Percentiles rank a stretch among this genome's conserved stretches.
phyloP scores from a whole-genome alignment of 176 grass and related monocot species.

The Canna indica region DNA sequence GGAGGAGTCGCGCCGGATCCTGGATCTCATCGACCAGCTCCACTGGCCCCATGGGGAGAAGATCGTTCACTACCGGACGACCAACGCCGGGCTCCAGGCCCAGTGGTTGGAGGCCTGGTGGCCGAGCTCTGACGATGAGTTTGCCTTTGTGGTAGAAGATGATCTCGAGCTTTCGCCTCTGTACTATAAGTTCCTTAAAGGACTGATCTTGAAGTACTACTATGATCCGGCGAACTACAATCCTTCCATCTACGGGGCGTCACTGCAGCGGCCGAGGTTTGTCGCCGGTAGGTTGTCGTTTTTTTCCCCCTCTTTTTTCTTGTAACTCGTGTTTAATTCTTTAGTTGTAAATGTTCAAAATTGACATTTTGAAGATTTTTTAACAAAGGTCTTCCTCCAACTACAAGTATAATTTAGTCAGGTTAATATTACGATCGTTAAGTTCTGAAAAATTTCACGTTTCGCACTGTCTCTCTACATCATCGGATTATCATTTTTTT shows the following conservation, averaged over 20 bases:
- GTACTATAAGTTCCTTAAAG: conserved; percentile 68
- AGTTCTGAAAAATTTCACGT: not conserved
- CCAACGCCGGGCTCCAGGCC: conserved; percentile 75
- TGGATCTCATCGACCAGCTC: conserved; percentile 43
- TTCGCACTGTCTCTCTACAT: not conserved
- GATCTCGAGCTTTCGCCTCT: conserved; percentile 87
- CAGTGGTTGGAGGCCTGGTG: conserved; percentile 98
- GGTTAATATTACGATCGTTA: not conserved
- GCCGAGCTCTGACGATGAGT: conserved; percentile 83
- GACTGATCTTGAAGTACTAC: conserved; percentile 59
- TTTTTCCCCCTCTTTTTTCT: conserved; percentile 3
- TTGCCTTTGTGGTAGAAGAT: conserved; percentile 91
- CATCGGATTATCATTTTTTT: not conserved
- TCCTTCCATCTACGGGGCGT: conserved; percentile 63
- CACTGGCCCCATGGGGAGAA: conserved; percentile 71
- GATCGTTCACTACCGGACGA: conserved; percentile 45
- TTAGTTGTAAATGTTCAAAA: not conserved
- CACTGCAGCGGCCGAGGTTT: conserved; percentile 83
- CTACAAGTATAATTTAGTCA: not conserved
- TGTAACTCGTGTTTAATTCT: conserved; percentile 2
- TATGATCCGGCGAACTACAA: conserved; percentile 68
- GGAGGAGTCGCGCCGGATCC: conserved; percentile 43
- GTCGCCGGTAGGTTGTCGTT: conserved; percentile 56
- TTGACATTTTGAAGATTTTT: not conserved
- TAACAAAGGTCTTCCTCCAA: too few species aligned